Evolutionary conservation across 208 protist species (phyloP).

Genomic region (Trypanosoma avium): DNA sequence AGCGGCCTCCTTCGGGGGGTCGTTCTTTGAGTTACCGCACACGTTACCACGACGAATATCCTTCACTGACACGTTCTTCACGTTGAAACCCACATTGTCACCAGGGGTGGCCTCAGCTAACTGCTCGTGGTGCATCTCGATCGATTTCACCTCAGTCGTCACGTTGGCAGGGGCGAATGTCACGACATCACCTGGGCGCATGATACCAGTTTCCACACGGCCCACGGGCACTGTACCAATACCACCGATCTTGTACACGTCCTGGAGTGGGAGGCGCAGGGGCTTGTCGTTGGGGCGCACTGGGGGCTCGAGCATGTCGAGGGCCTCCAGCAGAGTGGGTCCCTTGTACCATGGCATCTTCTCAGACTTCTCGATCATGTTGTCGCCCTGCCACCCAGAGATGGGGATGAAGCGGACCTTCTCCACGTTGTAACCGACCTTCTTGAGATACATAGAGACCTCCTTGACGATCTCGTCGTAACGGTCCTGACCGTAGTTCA

Average conservation of each 20-base stretch:
- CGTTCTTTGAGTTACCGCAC: conserved; percentile 56
- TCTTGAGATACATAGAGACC: conserved; percentile 78
- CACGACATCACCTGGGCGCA: conserved; percentile 60
- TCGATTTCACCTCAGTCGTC: conserved; percentile 73
- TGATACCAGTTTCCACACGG: conserved; percentile 61
- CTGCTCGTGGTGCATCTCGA: conserved; percentile 91
- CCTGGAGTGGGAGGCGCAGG: conserved; percentile 93
- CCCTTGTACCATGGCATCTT: conserved; percentile 95
- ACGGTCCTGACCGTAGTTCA: conserved; percentile 89
- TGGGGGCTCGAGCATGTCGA: conserved; percentile 85
- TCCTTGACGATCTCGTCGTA: conserved; percentile 89
- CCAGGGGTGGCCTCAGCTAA: conserved; percentile 76
- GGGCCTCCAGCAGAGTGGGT: conserved; percentile 87
- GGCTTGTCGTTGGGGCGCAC: conserved; percentile 93
- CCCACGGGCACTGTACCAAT: conserved; percentile 64
- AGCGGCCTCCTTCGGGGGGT: conserved; percentile 59
- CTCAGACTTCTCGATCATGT: conserved; percentile 87
- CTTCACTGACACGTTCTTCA: conserved; percentile 92
- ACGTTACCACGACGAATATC: conserved; percentile 90
- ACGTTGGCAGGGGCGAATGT: conserved; percentile 54
- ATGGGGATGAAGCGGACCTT: conserved; percentile 95
- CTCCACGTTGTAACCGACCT: conserved; percentile 92
- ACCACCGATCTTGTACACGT: conserved; percentile 97
- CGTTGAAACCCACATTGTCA: conserved; percentile 96
- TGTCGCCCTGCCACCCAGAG: conserved; percentile 96